Evolutionary conservation across 2,329 filamentous ascomycete genomes (phyloP), one percentile per base, ranked within the genome.

Genomic region (Venturia effusa): DNA sequence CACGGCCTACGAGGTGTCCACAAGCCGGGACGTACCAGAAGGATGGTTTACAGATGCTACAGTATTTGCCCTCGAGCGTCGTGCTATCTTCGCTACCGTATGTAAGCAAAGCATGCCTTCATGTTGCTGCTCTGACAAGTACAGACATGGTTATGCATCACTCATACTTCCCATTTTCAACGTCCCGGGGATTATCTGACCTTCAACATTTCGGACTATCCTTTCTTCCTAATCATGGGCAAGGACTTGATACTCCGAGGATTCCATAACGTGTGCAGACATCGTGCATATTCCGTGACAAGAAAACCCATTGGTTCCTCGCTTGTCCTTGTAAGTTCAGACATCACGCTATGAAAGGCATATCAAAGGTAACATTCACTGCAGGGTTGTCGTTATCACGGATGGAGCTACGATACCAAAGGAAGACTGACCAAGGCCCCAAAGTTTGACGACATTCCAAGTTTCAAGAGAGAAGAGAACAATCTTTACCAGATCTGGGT

Each of bases 1-100:
- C 27, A 34, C 51, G 32, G 51, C 30, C 7, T 34, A 34, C n/a
- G 59, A 39, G 34, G 48, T 63, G 1, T 45, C 61, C 27, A 59
- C 39, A 11, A 37, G 19, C 1, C 30, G 17, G n/a, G 1, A 59
- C 8, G 24, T 51, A 15, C 61, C 61, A 3, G 70, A 70, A 10
- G 72, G 71, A 62, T 76, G 74, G 74, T 75, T 72, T 59, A 76
- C 72, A 27, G 76, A 75, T 37, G 72, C 72, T 15, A 74, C 77
- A 32, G 72, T 78, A 54, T 82, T 79, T 64, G 73, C 77, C 40
- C 72, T 82, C 4, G 80, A 83, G 68, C 73, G 74, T 61, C 76
- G 80, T 39, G 78, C 79, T 0, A 75, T 83, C 34, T 81, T 82
- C 69, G 78, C 76, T 67, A 79, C 79, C 69, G 78, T 77, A 72